Conservation (phyloP, 2,329 filamentous ascomycete species). For the Chalaropsis thielavioides region DNA sequence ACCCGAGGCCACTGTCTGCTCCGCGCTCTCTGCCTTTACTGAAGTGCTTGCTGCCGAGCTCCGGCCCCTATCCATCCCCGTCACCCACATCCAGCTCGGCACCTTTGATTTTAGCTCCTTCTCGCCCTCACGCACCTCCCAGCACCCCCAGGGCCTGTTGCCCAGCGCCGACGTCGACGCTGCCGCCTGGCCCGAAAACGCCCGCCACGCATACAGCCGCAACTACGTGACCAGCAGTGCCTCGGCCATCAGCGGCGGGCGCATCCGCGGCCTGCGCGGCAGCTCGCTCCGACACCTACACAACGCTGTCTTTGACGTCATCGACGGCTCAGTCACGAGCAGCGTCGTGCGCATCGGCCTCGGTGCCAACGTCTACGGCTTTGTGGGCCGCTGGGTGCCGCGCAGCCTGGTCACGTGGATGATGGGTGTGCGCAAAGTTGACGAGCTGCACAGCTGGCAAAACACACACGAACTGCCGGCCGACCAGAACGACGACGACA, state of each 20-base stretch:
- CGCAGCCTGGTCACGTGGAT: slow-evolving; percentile 75
- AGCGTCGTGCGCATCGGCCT: slow-evolving; percentile 65
- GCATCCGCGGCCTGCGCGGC: slow-evolving; percentile 47
- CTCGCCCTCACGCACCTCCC: slow-evolving; percentile 30
- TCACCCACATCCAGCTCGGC: slow-evolving; percentile 80
- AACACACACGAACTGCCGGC: slow-evolving; percentile 21
- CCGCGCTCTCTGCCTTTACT: slow-evolving; percentile 75
- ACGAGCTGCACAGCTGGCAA: slow-evolving; percentile 42
- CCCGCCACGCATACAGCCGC: slow-evolving; percentile 44
- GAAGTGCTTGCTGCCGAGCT: slow-evolving; percentile 69
- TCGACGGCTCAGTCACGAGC: slow-evolving; percentile 49
- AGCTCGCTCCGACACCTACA: slow-evolving; percentile 67
- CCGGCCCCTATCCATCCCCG: slow-evolving; percentile 56
- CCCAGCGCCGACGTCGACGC: slow-evolving; percentile 31
- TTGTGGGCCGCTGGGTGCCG: slow-evolving; percentile 72
- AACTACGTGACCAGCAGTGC: slow-evolving; percentile 44
- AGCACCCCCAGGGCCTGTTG: slow-evolving; percentile 25
- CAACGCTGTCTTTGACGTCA: slow-evolving; percentile 77
- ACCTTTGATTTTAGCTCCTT: slow-evolving; percentile 72
- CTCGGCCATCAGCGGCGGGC: slow-evolving; percentile 41
- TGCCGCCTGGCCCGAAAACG: slow-evolving; percentile 48
- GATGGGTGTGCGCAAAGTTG: slow-evolving; percentile 61
- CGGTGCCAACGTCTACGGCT: slow-evolving; percentile 68
- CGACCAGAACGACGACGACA: slow-evolving; percentile 4
- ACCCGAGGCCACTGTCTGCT: slow-evolving; percentile 72